Conservation (phyloP, 768 basidiomycete species). For the Pulveroboletus sp. region DNA sequence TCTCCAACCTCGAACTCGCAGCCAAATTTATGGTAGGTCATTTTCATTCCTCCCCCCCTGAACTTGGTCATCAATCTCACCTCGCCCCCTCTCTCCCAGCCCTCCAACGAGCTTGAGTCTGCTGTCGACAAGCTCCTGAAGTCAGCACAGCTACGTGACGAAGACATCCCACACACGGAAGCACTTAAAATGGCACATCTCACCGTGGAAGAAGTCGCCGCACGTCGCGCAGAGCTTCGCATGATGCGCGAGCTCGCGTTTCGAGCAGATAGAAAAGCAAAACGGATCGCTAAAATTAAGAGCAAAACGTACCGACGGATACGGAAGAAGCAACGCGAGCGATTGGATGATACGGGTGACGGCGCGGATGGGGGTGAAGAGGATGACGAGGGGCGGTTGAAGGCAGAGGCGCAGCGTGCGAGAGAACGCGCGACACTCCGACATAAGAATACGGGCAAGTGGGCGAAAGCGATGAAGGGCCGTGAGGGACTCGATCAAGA, state of each 20-base stretch:
- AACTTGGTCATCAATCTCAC: not conserved
- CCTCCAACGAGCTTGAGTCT: slow-evolving; percentile 79
- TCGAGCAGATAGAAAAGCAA: slow-evolving; percentile 86
- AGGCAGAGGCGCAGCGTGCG: slow-evolving; percentile 75
- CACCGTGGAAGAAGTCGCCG: slow-evolving; percentile 78
- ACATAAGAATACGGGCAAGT: slow-evolving; percentile 86
- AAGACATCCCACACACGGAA: slow-evolving; percentile 74
- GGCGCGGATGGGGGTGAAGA: slow-evolving; percentile 29
- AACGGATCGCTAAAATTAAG: slow-evolving; percentile 91
- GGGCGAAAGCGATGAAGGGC: slow-evolving; percentile 72
- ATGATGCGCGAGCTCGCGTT: slow-evolving; percentile 92
- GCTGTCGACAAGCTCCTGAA: slow-evolving; percentile 78
- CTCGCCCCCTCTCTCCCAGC: slow-evolving; percentile 38
- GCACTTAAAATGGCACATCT: slow-evolving; percentile 81
- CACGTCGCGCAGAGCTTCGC: slow-evolving; percentile 75
- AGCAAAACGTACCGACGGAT: slow-evolving; percentile 88
- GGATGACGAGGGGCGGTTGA: slow-evolving; percentile 50
- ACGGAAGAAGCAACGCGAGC: slow-evolving; percentile 71
- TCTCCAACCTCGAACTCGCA: slow-evolving; percentile 69
- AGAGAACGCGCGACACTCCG: slow-evolving; percentile 84
- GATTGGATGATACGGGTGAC: slow-evolving; percentile 44
- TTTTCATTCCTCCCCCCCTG: not conserved
- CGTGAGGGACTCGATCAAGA: slow-evolving; percentile 64
- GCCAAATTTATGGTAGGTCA: slow-evolving; percentile 76
- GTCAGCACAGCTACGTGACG: slow-evolving; percentile 76